These are phyloP conservation scores for Scutellaria baicalensis DNA, from an alignment of 257 asterid species.

Conservation along the genomic window DNA sequence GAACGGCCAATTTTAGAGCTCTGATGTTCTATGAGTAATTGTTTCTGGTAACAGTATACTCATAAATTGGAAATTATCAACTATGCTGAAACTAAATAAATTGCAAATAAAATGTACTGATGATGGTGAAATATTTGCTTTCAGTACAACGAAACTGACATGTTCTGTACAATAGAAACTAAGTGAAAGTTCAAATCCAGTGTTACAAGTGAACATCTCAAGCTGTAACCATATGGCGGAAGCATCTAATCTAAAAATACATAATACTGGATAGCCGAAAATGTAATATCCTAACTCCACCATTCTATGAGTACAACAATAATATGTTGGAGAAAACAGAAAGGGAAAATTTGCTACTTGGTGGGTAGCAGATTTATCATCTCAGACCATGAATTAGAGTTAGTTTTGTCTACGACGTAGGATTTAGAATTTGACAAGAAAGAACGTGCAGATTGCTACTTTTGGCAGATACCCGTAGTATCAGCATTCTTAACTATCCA, in stretches of 20 bases:
- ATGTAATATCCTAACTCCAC: not conserved
- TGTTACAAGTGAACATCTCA: not conserved
- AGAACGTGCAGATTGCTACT: conserved; percentile 1
- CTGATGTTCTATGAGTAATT: not conserved
- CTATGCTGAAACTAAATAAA: not conserved
- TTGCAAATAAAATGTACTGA: not conserved
- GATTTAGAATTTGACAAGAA: not conserved
- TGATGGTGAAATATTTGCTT: not conserved
- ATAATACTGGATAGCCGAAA: not conserved
- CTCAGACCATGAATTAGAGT: not conserved
- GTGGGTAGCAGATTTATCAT: not conserved
- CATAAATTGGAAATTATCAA: not conserved
- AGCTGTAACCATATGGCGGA: not conserved
- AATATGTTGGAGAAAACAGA: not conserved
- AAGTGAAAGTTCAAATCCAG: not conserved
- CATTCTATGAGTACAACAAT: not conserved
- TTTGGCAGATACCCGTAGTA: conserved; percentile 36
- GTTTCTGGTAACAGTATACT: not conserved
- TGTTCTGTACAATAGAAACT: not conserved
- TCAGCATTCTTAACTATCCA: conserved; percentile 68
- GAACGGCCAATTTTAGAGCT: not conserved
- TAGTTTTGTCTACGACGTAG: not conserved
- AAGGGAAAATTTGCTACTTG: not conserved
- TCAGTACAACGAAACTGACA: not conserved
- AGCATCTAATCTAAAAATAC: not conserved